Base-by-base conservation (phyloP, 257 asterid species). In the Capsicum baccatum region DNA sequence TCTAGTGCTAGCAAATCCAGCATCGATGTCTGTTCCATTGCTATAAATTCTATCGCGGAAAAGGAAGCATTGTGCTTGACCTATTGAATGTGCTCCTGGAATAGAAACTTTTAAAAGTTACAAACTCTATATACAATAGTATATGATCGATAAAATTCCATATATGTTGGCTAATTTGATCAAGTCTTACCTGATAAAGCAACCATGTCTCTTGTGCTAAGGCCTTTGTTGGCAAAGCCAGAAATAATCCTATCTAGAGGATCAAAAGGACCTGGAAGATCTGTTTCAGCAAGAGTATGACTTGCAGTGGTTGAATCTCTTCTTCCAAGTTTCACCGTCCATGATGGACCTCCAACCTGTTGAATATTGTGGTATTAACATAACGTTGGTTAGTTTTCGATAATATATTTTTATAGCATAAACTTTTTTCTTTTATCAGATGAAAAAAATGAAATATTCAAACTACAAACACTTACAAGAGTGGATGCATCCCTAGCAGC, bases 1-100 rank as follows among this genome's bases (percentile, higher is more conserved):
- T 71, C 91, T 58, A 1, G 88, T 83, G 69, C 85, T 79, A 1
- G 91, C 92, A 12, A 89, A 91, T 0, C 86, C 85, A 0, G 87
- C 83, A 35, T 91, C 88, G 2, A 88, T 88, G 17, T 88, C 87
- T 2, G 93, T 85, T 8, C 87, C 89, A 13, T 91, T 89, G 83
- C 90, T 57, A 84, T 91, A 88, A 17, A 89, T 88, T 35, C 94
- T 87, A 0, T 13, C 59, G 0, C 92, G 90, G 84, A 91, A 91
- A 50, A 85, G 19, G 81, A 84, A 70, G 13, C 79, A 70, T 70
- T 70, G 57, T 70, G 79, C 56, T 70, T 70, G 79, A 10, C 79
- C 79, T 2, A 71, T 71, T 71, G 79, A 42, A 71, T 71, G 79
- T 71, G 79, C 33, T 9, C 79, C 79, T 71, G 5, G 0, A 70